Base-by-base conservation (phyloP, 1,139 yeast species). In the Tardiomyces blankii region DNA sequence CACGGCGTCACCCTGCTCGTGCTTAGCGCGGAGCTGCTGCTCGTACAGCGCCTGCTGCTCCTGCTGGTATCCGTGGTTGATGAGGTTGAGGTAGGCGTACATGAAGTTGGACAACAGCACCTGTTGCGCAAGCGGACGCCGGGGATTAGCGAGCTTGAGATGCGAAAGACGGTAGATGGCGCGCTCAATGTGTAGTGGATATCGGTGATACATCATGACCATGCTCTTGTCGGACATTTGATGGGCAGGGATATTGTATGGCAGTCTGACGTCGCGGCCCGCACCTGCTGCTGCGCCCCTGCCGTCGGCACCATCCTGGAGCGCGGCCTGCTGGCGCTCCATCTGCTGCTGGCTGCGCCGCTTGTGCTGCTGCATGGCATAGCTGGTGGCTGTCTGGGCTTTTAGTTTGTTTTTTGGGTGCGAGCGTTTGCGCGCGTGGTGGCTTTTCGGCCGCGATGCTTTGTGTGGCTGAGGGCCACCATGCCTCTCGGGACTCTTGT, bases 81-180 rank as follows among this genome's bases (percentile, higher is more conserved):
- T 96, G 64, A 91, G 71, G 60, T 91, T 91, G 70, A 91, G 74
- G 65, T 91, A 91, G 0, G 97, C 93, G 62, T 91, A 91, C 98
- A 91, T 91, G 74, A 91, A 91, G 63, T 93, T 93, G 48, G 96
- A 86, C 53, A 91, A 67, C 44, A 91, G 65, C 2, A 91, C 98
- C 62, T 91, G 98, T 60, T 93, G 96, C 35, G 89, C 74, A 50
- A 91, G 69, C 18, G 94, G 94, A 48, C 97, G 70, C 59, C 87
- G 84, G 1, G 97, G 93, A 60, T 93, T 94, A 39, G 97, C 96
- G 54, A 91, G 72, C 63, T 91, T 91, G 61, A 91, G 68, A 64
- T 91, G 98, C 40, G 95, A 84, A 50, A 93, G 72, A 48, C 98
- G 71, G 63, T 91, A 91, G 46, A 93, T 85, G 1, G 98, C 97